Evolutionary conservation across 306 rosid species (phyloP), one percentile per base, ranked within the genome.

Genomic region (Sophora flavescens): DNA sequence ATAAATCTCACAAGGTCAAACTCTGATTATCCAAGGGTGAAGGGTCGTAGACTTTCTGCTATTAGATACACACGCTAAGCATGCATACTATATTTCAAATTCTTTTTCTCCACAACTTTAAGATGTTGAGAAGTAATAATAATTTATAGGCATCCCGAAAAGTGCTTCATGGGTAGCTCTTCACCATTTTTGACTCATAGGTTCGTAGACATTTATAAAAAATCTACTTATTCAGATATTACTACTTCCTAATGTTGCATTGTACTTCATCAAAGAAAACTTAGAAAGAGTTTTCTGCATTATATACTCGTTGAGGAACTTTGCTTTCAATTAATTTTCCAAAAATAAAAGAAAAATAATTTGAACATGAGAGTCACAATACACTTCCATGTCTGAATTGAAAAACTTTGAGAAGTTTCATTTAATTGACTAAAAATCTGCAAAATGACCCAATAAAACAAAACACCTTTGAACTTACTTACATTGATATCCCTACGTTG

Each of bases 121-220:
- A 42, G 61, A 17, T 42, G 26, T n/a, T 45, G 64, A 65, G 66
- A 83, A 50, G 10, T 48, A 18, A 66, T 48, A 18, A 66, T 41
- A 39, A 28, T 58, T 38, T 0, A 5, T 22, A 57, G 63, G 48
- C 35, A 15, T 48, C 12, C 70, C 14, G 28, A 58, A 48, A 74
- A 48, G 16, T 56, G 51, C 75, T 74, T 60, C 28, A 28, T 60
- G 65, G 52, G 12, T 81, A 42, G 32, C 32, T 38, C 17, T 22
- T 67, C 45, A n/a, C 56, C n/a, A 22, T 22, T 22, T 22, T 22
- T 22, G 22, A 22, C 22, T 22, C 0, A 22, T 22, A 22, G 22
- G 22, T 28, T 66, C 66, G 39, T 64, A 41, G 52, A 14, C 67
- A 64, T 64, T 64, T 18, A 64, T 17, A 54, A 79, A 57, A 57